A percentile compares a stretch with the other conserved stretches of the same genome.
Conservation (phyloP, 805 yeast genomes). For the Metschnikowia chrysomelidarum region DNA sequence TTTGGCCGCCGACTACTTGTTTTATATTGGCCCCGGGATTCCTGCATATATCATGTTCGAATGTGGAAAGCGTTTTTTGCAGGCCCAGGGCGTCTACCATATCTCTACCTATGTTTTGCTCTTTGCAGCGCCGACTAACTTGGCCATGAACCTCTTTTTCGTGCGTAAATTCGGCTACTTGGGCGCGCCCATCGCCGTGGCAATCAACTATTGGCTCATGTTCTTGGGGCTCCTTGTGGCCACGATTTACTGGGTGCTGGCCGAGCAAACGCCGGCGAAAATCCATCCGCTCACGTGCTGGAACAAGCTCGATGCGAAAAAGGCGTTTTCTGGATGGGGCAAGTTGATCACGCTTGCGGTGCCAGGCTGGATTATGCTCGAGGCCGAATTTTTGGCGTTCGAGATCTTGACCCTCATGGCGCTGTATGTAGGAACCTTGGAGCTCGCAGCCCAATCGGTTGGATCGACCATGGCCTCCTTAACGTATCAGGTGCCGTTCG, state of each 20-base stretch:
- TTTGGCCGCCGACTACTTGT: conserved; percentile 48
- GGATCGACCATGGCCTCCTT: conserved; percentile 42
- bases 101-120: conserved; percentile 52
- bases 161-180: conserved; percentile 49
- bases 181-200: conserved; percentile 61
- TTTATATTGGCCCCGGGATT: conserved; percentile 48
- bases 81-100: conserved; percentile 59
- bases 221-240: conserved; percentile 42
- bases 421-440: conserved; percentile 51
- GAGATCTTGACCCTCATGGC: conserved; percentile 55
- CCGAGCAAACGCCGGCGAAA: conserved; percentile 43
- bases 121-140: conserved; percentile 54
- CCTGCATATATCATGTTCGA: conserved; percentile 58
- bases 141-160: conserved; percentile 44
- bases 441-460: conserved; percentile 53
- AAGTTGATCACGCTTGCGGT: conserved; percentile 44
- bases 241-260: conserved; percentile 35
- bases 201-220: conserved; percentile 57
- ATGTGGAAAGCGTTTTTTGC: conserved; percentile 54
- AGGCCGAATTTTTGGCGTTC: conserved; percentile 59
- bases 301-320: conserved; percentile 44
- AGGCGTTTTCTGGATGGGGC: conserved; percentile 47
- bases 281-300: conserved; percentile 48
- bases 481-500: conserved; percentile 57
- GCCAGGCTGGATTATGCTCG: conserved; percentile 58